Evolutionary conservation across 352 stramenopile species (phyloP).

Genomic region (Phytophthora litchii): DNA sequence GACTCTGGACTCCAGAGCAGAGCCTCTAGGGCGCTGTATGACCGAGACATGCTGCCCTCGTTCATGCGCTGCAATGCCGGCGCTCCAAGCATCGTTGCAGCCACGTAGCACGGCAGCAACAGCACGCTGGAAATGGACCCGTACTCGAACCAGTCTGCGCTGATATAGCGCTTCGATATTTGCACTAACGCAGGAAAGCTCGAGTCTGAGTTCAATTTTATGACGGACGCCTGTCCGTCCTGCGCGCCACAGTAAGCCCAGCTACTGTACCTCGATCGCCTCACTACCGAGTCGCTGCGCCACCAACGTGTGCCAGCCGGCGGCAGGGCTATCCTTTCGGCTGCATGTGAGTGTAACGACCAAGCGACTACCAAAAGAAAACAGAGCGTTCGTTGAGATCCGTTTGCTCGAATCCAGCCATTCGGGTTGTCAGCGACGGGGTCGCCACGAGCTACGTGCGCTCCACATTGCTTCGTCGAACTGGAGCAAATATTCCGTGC

Average conservation of each 20-base stretch:
- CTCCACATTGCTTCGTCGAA: conserved; percentile 15
- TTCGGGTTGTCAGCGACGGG: conserved; percentile 10
- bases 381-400: conserved; percentile 4
- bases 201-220: conserved; percentile 14
- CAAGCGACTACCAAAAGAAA: conserved; percentile 44
- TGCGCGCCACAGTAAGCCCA: conserved; percentile 16
- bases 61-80: conserved; percentile 3
- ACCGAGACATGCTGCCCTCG: not conserved
- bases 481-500: conserved; percentile 21
- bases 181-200: conserved; percentile 4
- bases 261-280: conserved; percentile 21
- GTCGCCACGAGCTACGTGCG: conserved; percentile 7
- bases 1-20: too few relatives aligned
- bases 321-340: conserved; percentile 22
- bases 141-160: not conserved
- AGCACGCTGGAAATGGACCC: not conserved
- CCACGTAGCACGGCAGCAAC: not conserved
- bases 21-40: not conserved
- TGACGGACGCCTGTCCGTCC: conserved; percentile 8
- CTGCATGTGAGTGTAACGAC: conserved; percentile 21
- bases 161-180: conserved; percentile 6
- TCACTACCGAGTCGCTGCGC: conserved; percentile 2
- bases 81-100: not conserved
- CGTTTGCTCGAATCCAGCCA: conserved; percentile 29
- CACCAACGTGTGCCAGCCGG: conserved; percentile 13